phyloP scores from a whole-genome alignment of 2,329 filamentous ascomycete genomes.

The Cytospora piceicola region DNA sequence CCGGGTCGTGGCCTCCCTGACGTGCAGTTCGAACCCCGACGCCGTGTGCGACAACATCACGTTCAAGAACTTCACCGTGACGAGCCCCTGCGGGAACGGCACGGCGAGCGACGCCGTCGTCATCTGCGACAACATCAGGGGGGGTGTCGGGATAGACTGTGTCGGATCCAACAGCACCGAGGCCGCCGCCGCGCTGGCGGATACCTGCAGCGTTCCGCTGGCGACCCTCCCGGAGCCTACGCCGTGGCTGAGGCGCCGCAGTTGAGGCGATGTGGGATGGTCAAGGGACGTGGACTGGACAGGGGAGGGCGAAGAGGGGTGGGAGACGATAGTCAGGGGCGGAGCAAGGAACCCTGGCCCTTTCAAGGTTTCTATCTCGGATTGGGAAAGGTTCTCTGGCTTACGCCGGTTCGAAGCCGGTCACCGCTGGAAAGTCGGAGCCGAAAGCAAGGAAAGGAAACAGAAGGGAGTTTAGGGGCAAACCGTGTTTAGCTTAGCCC shows the following conservation, averaged over 20 bases:
- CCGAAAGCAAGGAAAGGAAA: background rate
- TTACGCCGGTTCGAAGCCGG: background rate
- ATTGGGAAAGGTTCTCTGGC: too few species aligned
- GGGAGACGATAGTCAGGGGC: too few species aligned
- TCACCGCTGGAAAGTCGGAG: background rate
- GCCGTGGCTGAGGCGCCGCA: slow-evolving; percentile 15
- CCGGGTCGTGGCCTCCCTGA: slow-evolving; percentile 56
- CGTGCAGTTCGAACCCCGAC: slow-evolving; percentile 55
- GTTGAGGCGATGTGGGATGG: background rate
- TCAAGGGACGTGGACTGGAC: background rate
- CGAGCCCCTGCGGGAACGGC: slow-evolving; percentile 48
- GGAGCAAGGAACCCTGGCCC: too few species aligned
- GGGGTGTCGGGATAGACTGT: slow-evolving; percentile 42
- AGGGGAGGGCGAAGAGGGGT: background rate
- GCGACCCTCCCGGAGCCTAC: slow-evolving; percentile 32
- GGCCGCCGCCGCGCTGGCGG: slow-evolving; percentile 39
- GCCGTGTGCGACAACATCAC: slow-evolving; percentile 61
- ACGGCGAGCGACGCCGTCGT: slow-evolving; percentile 44
- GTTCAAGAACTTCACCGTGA: slow-evolving; percentile 58
- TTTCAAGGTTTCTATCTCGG: too few species aligned
- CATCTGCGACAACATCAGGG: slow-evolving; percentile 53
- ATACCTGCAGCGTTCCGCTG: slow-evolving; percentile 39
- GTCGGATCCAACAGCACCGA: slow-evolving; percentile 42
- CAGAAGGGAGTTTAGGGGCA: background rate
- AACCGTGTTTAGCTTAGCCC: background rate